Evolutionary conservation across 768 basidiomycete genomes (phyloP).

Genomic region (Pulveroboletus frians): DNA sequence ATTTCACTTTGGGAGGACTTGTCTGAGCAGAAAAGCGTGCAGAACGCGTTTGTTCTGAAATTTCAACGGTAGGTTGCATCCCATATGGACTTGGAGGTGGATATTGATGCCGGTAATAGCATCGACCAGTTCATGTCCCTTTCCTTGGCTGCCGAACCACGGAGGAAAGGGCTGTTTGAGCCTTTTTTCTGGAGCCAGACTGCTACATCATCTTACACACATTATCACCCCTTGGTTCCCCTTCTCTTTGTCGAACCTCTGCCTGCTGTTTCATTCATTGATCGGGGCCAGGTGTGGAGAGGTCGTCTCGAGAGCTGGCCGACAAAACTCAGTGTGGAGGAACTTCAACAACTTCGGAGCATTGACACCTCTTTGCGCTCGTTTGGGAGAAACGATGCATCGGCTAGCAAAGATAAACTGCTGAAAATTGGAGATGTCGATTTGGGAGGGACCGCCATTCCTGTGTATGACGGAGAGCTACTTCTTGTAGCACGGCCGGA

Average conservation of each 20-base stretch:
- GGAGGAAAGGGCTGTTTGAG: conserved; percentile 69
- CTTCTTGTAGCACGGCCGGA: conserved; percentile 60
- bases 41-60: conserved; percentile 43
- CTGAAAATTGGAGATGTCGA: conserved; percentile 39
- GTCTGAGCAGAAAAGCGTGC: conserved; percentile 34
- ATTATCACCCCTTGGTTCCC: conserved; percentile 51
- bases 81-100: neutral
- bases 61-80: conserved; percentile 52
- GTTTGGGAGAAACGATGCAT: conserved; percentile 14
- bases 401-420: conserved; percentile 23
- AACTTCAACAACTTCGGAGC: conserved; percentile 53
- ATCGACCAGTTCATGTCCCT: conserved; percentile 76
- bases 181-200: conserved; percentile 67
- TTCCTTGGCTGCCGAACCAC: conserved; percentile 70
- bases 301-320: conserved; percentile 64
- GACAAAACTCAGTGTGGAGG: conserved; percentile 43
- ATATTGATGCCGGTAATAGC: conserved; percentile 30
- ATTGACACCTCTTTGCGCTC: conserved; percentile 43
- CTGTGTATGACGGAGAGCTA: conserved; percentile 70
- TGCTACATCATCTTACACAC: conserved; percentile 31
- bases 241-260: conserved; percentile 74
- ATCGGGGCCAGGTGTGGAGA: conserved; percentile 58
- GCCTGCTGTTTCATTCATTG: conserved; percentile 61
- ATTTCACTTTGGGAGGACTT: conserved; percentile 55
- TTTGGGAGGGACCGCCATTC: conserved; percentile 63